A percentile compares a stretch with the other conserved stretches of the same genome.
phyloP scores from a whole-genome alignment of 805 yeast species.

The Myxozyma mucilagina region DNA sequence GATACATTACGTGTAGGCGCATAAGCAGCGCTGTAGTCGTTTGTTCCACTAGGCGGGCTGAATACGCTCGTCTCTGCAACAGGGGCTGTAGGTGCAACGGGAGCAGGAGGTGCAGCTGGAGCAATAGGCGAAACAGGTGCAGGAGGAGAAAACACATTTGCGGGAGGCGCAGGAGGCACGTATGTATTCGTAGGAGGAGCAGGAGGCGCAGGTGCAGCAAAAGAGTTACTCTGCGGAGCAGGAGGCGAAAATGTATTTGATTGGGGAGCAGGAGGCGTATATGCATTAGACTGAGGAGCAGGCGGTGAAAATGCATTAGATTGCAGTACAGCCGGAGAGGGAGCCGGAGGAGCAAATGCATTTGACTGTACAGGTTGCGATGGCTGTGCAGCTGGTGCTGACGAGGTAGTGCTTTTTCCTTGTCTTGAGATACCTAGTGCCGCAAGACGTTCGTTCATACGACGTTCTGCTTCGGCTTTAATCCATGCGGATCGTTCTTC shows the following conservation, averaged over 20 bases:
- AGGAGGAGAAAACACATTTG: not conserved
- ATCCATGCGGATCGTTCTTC: conserved; percentile 77
- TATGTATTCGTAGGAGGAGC: too few relatives aligned
- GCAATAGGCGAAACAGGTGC: not conserved
- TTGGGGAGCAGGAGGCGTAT: conserved; percentile 14
- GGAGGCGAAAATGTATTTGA: not conserved
- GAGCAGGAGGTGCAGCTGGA: not conserved
- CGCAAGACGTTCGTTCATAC: conserved; percentile 84
- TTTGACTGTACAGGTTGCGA: conserved; percentile 12
- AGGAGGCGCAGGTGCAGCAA: not conserved
- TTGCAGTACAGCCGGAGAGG: not conserved
- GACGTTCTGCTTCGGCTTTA: conserved; percentile 75
- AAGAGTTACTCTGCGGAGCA: not conserved
- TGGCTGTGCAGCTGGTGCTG: conserved; percentile 13
- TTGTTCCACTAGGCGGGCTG: not conserved
- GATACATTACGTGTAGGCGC: not conserved
- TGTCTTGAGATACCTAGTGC: conserved; percentile 61
- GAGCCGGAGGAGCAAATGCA: conserved; percentile 15
- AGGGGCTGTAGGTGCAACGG: not conserved
- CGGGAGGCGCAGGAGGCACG: not conserved
- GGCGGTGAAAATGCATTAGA: not conserved
- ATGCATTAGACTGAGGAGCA: conserved; percentile 2
- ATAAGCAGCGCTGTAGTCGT: not conserved
- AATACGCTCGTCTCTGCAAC: too few relatives aligned
- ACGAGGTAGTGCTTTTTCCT: conserved; percentile 5